These are phyloP conservation scores for Malus sylvestris DNA, from an alignment of 306 rosid species.

Conservation along the genomic window DNA sequence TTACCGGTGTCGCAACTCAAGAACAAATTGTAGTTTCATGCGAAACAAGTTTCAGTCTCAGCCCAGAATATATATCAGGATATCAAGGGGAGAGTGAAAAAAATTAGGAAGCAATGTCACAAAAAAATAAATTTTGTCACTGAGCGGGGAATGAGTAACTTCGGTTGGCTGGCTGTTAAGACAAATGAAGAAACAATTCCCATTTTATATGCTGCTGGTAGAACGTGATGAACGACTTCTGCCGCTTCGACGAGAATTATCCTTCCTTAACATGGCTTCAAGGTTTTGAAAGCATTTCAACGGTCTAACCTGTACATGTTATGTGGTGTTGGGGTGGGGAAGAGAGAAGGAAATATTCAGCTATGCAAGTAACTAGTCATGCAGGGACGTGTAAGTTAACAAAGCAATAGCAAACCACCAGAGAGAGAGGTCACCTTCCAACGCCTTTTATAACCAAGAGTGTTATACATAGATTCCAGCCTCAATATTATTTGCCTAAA, in stretches of 20 bases:
- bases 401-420: too few species aligned
- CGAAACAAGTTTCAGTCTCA: constrained; percentile 1
- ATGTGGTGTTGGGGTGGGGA: background rate
- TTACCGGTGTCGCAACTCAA: background rate
- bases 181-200: constrained; percentile 2
- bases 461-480: constrained; percentile 61
- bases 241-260: constrained; percentile 36
- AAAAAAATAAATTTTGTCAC: background rate
- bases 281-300: constrained; percentile 74
- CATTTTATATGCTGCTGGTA: constrained; percentile 21
- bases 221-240: constrained; percentile 55
- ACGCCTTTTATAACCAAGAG: constrained; percentile 51
- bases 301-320: constrained; percentile 63
- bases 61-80: background rate
- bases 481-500: constrained; percentile 65
- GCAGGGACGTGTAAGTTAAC: background rate
- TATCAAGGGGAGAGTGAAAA: constrained; percentile 9
- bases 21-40: constrained; percentile 4
- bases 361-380: background rate
- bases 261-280: constrained; percentile 66
- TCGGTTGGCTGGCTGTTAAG: constrained; percentile 4
- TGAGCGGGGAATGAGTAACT: constrained; percentile 6
- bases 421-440: constrained; percentile 64
- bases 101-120: background rate
- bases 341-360: constrained; percentile 6